Evolutionary conservation across 2,329 filamentous ascomycete genomes (phyloP), one percentile per base, ranked within the genome.

Genomic region (Stachybotrys echinatus): DNA sequence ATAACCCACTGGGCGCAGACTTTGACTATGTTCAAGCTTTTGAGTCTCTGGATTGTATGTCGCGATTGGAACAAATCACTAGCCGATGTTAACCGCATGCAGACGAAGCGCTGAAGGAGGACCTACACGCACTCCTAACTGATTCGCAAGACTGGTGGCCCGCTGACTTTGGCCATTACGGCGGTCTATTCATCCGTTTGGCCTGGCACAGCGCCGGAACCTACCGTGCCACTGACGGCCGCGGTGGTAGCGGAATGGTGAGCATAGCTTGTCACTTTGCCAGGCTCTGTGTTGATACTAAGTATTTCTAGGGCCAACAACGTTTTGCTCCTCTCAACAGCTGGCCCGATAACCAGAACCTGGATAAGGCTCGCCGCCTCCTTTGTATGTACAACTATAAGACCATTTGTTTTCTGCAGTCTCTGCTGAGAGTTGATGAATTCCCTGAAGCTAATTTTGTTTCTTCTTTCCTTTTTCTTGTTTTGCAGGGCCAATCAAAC

Each of bases 111-210:
- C 68, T 91, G 58, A 91, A 91, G 81, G 84, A 87, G 70, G 88
- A 92, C 63, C 69, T 92, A 6, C 60, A 73, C n/a, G 74, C 72
- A 18, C 64, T 91, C 61, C 86, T 90, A 84, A 91, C 87, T 47
- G 83, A 89, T 65, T 90, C 86, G 3, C 83, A 91, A 70, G 83
- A 88, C 39, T 90, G 81, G 81, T 92, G 88, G 88, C 88, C 88
- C 1, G 88, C 88, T 27, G 88, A 92, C 65, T 89, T 87, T 61
- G 87, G 87, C 50, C 85, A 90, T 75, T 92, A 91, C 59, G 87
- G 87, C 56, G 87, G 87, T 67, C 77, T 91, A 23, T 90, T 92
- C 67, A 77, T 92, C 63, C 85, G 88, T 51, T 84, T 91, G 84
- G 84, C 86, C 52, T 92, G 27, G 27, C 88, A 91, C 75, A 84